These are phyloP conservation scores for Sanghuangporus sanghuang DNA, from an alignment of 1,284 basidiomycete species.

Conservation along the genomic window DNA sequence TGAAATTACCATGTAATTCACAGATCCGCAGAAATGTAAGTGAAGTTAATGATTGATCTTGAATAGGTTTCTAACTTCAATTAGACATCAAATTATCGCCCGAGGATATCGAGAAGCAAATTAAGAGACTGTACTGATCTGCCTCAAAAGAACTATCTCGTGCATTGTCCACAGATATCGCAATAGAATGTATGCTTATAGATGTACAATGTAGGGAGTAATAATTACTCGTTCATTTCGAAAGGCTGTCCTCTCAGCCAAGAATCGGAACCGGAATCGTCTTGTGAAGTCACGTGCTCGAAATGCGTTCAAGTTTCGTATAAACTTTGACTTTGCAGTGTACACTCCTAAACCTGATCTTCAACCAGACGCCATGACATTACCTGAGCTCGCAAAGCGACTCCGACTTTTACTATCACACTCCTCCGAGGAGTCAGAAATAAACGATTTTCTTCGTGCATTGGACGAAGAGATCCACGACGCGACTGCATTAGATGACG, in stretches of 20 bases:
- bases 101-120: conserved; percentile 68
- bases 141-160: no score
- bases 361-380: background rate
- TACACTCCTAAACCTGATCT: background rate
- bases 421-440: background rate
- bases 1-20: background rate
- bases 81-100: conserved; percentile 74
- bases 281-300: no score
- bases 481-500: conserved; percentile 40
- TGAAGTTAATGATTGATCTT: conserved; percentile 12
- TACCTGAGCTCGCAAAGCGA: conserved; percentile 10
- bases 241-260: no score
- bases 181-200: no score
- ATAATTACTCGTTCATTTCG: no score
- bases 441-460: conserved; percentile 34
- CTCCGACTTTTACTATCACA: conserved; percentile 6
- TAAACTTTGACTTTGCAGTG: no score
- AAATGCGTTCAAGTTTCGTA: no score
- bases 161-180: no score
- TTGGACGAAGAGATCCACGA: conserved; percentile 52
- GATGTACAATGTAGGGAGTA: no score
- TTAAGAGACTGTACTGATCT: conserved; percentile 34
- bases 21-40: conserved; percentile 80
- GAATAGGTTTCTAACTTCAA: background rate
- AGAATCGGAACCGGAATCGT: no score